Percentiles rank a stretch among this genome's conserved stretches.
Conservation (phyloP, 2,329 filamentous ascomycete species). For the Colletotrichum viniferum region DNA sequence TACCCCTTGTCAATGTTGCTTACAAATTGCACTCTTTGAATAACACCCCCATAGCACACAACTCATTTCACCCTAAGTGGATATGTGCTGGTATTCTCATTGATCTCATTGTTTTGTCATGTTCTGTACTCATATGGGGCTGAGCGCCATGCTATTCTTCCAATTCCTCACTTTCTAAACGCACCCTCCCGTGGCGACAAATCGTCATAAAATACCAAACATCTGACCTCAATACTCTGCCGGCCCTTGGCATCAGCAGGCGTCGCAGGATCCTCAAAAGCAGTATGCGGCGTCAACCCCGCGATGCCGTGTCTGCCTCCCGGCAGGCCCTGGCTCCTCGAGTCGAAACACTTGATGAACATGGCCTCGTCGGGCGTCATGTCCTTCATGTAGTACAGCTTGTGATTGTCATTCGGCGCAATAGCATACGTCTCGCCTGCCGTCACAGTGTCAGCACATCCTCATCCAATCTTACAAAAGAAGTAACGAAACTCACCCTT, state of each 20-base stretch:
- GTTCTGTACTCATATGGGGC: background rate
- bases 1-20: background rate
- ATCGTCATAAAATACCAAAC: constrained; percentile 63
- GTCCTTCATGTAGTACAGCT: constrained; percentile 70
- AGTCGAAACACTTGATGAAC: constrained; percentile 60
- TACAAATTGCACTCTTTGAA: background rate
- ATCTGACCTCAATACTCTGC: constrained; percentile 70
- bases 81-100: background rate
- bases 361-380: constrained; percentile 62
- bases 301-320: constrained; percentile 51
- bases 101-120: background rate
- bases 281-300: constrained; percentile 54
- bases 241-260: constrained; percentile 68
- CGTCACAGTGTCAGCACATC: background rate
- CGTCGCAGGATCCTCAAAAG: constrained; percentile 66
- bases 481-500: constrained; percentile 30
- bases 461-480: background rate
- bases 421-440: constrained; percentile 66
- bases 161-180: rapidly evolving
- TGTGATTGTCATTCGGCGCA: constrained; percentile 59
- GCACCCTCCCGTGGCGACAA: background rate
- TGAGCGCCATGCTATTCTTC: background rate
- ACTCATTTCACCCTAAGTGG: background rate
- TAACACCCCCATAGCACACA: background rate
- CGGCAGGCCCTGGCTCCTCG: constrained; percentile 44